Conservation (phyloP, 148 eudicot species). For the Cornus controversa region DNA sequence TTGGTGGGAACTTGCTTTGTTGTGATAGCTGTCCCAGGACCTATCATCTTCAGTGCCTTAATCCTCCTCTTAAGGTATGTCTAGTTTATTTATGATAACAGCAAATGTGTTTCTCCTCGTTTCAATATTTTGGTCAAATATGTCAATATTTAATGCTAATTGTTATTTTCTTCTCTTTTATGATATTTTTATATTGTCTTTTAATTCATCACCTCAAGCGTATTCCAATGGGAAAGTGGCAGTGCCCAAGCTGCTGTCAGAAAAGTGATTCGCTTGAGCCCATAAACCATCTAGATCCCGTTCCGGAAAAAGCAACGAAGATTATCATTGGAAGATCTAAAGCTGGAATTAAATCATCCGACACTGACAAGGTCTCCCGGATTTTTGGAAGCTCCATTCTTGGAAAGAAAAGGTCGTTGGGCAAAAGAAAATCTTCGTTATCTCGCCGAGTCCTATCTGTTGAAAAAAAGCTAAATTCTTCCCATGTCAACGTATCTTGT, state of each 20-base stretch:
- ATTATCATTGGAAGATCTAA: slow-evolving; percentile 39
- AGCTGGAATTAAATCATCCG: slow-evolving; percentile 36
- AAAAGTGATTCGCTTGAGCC: slow-evolving; percentile 37
- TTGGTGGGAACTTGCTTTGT: slow-evolving; percentile 89
- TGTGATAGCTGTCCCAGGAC: slow-evolving; percentile 91
- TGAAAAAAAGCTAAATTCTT: slow-evolving; percentile 31
- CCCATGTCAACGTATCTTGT: slow-evolving; percentile 29
- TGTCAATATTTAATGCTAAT: slow-evolving; percentile 6
- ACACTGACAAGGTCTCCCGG: slow-evolving; percentile 36
- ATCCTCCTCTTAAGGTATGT: slow-evolving; percentile 90
- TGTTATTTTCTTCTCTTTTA: slow-evolving; percentile 4
- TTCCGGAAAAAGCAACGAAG: slow-evolving; percentile 47
- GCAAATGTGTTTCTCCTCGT: neutral
- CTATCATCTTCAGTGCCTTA: slow-evolving; percentile 88
- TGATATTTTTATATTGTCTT: slow-evolving; percentile 11
- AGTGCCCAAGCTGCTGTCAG: slow-evolving; percentile 61
- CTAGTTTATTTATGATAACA: slow-evolving; percentile 1
- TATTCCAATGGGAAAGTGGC: slow-evolving; percentile 89
- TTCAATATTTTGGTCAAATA: neutral
- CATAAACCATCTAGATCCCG: slow-evolving; percentile 33
- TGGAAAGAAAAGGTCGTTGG: slow-evolving; percentile 67
- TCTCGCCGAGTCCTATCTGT: slow-evolving; percentile 16
- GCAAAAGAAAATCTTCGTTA: slow-evolving; percentile 48
- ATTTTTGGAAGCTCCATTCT: slow-evolving; percentile 45
- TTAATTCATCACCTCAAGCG: slow-evolving; percentile 37